Evolutionary conservation across 2,329 filamentous ascomycete genomes (phyloP), one percentile per base, ranked within the genome.

Genomic region (Cladosporium sp.): DNA sequence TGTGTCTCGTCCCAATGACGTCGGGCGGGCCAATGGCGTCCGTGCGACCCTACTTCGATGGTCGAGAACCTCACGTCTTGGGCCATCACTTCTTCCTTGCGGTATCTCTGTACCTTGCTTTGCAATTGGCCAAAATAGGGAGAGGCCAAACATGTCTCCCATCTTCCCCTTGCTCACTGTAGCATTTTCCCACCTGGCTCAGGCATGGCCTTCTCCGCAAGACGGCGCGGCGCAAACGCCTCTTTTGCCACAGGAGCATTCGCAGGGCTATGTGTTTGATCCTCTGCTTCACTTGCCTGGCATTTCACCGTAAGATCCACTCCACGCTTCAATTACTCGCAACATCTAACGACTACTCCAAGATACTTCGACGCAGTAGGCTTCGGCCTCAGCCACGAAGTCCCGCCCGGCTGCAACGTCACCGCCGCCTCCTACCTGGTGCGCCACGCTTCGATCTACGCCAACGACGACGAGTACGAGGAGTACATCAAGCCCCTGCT

Each of bases 391-490:
- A 45, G 50, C 16, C 72, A 78, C 54, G 73, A 78, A 51, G 75
- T 77, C 19, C 72, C 69, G 1, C 55, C 69, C 6, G 74, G 77
- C 9, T 82, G 79, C 64, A 73, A 71, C 0, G 68, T 76, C 1
- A 74, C 71, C 0, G 72, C 74, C 28, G 78, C 78, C 0, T 77
- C 78, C 2, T 82, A 82, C 63, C 69, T 82, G 0, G 72, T 77
- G 13, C 78, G 80, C n/a, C 80, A 82, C 58, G 79, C 79, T 0
- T 79, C 80, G 34, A 82, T 82, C 52, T 81, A 81, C 59, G 77
- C 77, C 57, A 82, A 82, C 56, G 79, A 82, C 59, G 78, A 75
- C 54, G 80, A 83, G 60, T 81, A 76, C 45, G 77, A 81, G 56
- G 70, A 72, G 37, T 82, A 81, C 58, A 78, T 82, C 18, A 73